A percentile compares a stretch with the other conserved stretches of the same genome.
These are phyloP conservation scores for Rosellinia necatrix DNA, from an alignment of 2,329 filamentous ascomycete species.

Conservation along the genomic window DNA sequence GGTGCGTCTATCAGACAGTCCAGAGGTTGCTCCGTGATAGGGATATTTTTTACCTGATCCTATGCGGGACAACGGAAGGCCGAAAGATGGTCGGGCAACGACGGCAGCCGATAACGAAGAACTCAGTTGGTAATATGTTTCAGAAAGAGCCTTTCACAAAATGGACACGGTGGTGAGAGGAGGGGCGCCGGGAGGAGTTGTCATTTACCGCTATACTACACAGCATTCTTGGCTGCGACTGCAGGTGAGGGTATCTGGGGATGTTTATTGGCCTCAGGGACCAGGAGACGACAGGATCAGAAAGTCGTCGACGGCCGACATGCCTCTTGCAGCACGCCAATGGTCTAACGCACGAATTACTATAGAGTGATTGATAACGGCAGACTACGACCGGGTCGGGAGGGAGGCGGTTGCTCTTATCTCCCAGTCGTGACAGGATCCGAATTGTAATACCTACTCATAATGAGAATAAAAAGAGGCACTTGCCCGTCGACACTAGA, in stretches of 20 bases:
- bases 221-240: slow-evolving; percentile 20
- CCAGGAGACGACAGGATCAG: slow-evolving; percentile 15
- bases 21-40: slow-evolving; percentile 20
- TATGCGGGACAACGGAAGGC: slow-evolving; percentile 8
- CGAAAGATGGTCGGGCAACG: slow-evolving; percentile 4
- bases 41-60: slow-evolving; percentile 8
- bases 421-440: slow-evolving; percentile 39
- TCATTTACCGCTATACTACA: slow-evolving; percentile 25
- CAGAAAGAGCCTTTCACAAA: slow-evolving; percentile 13
- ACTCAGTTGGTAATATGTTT: slow-evolving; percentile 17
- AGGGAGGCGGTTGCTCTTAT: slow-evolving; percentile 35
- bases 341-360: slow-evolving; percentile 34
- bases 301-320: slow-evolving; percentile 25
- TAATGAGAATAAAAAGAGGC: slow-evolving; percentile 18
- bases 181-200: slow-evolving; percentile 13
- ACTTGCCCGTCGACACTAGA: slow-evolving; percentile 9
- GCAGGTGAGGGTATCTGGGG: slow-evolving; percentile 25
- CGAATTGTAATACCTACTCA: slow-evolving; percentile 36
- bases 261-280: slow-evolving; percentile 23
- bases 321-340: slow-evolving; percentile 32
- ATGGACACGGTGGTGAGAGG: slow-evolving; percentile 7
- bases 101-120: slow-evolving; percentile 13
- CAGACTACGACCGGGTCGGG: too few relatives aligned
- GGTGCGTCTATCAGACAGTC: slow-evolving; percentile 5
- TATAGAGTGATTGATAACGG: slow-evolving; percentile 39